Evolutionary conservation across 805 yeast species (phyloP), one percentile per base, ranked within the genome.

Genomic region (Metschnikowia drakensbergensis): DNA sequence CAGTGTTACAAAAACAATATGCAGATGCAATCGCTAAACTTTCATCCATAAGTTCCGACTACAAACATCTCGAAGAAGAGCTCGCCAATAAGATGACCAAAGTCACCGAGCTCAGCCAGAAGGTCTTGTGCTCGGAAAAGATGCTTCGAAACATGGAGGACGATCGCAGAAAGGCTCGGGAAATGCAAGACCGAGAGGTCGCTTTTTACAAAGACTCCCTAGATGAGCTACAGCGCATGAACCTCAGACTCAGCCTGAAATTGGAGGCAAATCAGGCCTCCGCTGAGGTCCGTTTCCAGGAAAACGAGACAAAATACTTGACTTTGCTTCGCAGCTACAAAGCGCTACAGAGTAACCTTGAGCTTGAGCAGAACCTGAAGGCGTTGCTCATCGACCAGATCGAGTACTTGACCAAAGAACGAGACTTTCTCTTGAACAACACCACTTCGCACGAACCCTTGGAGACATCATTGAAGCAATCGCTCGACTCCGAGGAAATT

Each of bases 331-430:
- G 63, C 46, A 72, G 71, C 39, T 69, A 57, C 54, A 66, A 65
- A 44, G 69, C 76, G 2, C 63, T 80, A 22, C 74, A 75, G 55
- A 71, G 75, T 46, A 79, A 80, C 53, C 72, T 69, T 53, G 83
- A 80, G 53, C 63, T 80, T 25, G 84, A 80, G 55, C 69, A 72
- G 42, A 77, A 72, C 55, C 77, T 81, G 35, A 78, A 78, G 54
- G 67, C 74, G 49, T 64, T 76, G 40, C 74, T 80, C 45, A 76
- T 80, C 42, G 83, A 79, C 55, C 82, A 80, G 61, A 67, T 80
- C 37, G 84, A 80, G 56, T 63, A 66, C 54, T 63, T 79, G 50
- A 71, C 76, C 39, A 69, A 67, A 45, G 72, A 74, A 34, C 50
- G 59, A 27, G 57, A 57, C 44, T 37, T 53, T 10, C 48, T 55